Base-by-base conservation (phyloP, 352 stramenopile species). In the Vaucheria bursata region DNA sequence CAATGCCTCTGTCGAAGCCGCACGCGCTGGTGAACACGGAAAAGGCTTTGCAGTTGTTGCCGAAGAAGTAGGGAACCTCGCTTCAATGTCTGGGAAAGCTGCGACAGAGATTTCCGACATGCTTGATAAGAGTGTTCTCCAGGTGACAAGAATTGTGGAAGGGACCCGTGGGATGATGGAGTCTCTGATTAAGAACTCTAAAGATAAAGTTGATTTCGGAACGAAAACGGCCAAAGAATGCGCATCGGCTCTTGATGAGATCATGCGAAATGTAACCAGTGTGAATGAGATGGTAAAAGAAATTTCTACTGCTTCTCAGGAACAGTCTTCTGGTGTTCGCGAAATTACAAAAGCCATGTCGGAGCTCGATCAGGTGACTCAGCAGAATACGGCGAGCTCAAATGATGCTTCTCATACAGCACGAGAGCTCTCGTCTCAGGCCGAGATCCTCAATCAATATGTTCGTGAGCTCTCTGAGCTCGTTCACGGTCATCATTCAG, bases 1-100 rank as follows among this genome's bases (percentile, higher is more conserved):
- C 3, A 73, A 73, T 36, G 67, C 67, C 25, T 25, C 5, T 7
- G 29, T 73, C 7, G 67, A 73, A 73, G 67, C 67, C 4, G 67
- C 67, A 5, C 67, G 67, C 25, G 67, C 67, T 5, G 67, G 67
- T 52, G 67, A 73, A 4, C n/a, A 25, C 8, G 67, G 67, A n/a
- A 73, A 36, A 36, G 67, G 67, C 37, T 73, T 73, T 36, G 67
- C 67, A 32, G 67, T 73, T 5, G 67, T 73, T 5, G 67, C 67
- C n/a, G 29, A 64, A 65, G 67, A 73, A 73, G 29, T 73, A 59
- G 45, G 45, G 45, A 59, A 59, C 45, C 45, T 59, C 12, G 45
- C 45, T 18, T 59, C 45, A 25, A 59, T 59, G 45, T 59, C 45
- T 25, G 45, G 45, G 18, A 59, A 59, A 59, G 45, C 45, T 18